Evolutionary conservation across 257 asterid species (phyloP), one percentile per base, ranked within the genome.

Genomic region (Euphrasia confusa): DNA sequence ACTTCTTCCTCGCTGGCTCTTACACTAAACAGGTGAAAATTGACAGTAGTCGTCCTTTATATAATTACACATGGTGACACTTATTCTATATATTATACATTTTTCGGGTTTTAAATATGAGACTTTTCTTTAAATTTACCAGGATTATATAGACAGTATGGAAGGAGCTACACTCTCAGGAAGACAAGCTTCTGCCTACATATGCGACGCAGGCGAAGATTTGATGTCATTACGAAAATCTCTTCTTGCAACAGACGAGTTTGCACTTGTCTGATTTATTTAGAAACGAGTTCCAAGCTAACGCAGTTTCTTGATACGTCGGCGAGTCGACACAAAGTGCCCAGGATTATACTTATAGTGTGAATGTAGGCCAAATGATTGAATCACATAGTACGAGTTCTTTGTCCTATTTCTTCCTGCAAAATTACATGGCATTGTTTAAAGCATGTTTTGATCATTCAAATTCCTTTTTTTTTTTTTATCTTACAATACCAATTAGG

Each of bases 121-220:
- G 40, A 12, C 17, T 28, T 57, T 27, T 54, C 4, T 21, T 54
- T 28, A 4, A 11, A 54, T 37, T 30, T 55, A 37, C 57, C 91
- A 93, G 97, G 99, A 93, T 65, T 93, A 93, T 74, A 93, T 89
- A 53, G 99, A 93, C 73, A 93, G 99, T 84, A 93, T 93, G 99
- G 99, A 93, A 73, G 97, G 99, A 10, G 99, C 99, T 30, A 93
- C 96, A 52, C 82, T 93, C 35, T 93, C 97, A 0, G 99, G 99
- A 2, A 73, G 99, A 67, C 97, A 93, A 75, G 87, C 97, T 12
- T 81, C 95, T 9, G 88, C 97, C 9, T 87, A 67, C 79, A 81
- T 93, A 72, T 89, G 97, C 45, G 37, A 74, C 26, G 97, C 84
- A 2, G 99, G 99, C 18, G 96, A 89, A 77, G 88, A 93, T 49